Percentiles rank a stretch among this genome's conserved stretches.
Evolutionary conservation across 495 filamentous ascomycete species (phyloP).

Genomic region (Usnea hakonensis): DNA sequence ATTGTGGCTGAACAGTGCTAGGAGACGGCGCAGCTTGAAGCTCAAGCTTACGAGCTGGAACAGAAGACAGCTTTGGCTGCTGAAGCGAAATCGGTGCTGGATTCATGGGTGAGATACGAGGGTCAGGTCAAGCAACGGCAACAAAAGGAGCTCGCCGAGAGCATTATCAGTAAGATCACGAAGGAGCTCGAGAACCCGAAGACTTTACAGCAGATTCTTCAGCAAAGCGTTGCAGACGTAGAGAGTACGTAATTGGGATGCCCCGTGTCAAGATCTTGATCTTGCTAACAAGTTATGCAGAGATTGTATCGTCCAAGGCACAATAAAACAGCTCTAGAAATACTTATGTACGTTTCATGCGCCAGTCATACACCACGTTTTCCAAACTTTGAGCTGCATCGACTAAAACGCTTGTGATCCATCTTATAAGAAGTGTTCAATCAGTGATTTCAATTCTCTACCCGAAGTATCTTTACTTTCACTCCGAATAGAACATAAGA

Average conservation of each 20-base stretch:
- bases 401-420: not conserved
- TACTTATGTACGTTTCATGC: no score
- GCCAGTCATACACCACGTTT: not conserved
- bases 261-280: not conserved
- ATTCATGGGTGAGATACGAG: conserved; percentile 98
- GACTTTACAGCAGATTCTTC: conserved; percentile 86
- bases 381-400: not conserved
- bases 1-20: conserved; percentile 31
- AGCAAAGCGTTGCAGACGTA: conserved; percentile 89
- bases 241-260: conserved; percentile 65
- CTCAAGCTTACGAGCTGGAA: conserved; percentile 92
- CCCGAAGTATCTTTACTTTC: not conserved
- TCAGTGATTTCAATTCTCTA: not conserved
- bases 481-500: no score
- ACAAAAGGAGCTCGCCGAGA: conserved; percentile 89
- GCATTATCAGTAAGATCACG: conserved; percentile 88
- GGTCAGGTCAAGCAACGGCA: conserved; percentile 96
- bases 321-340: conserved; percentile 33
- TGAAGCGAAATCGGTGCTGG: conserved; percentile 91
- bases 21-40: conserved; percentile 96
- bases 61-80: conserved; percentile 80
- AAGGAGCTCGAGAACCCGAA: conserved; percentile 98
- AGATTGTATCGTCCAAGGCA: conserved; percentile 48
- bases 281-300: conserved; percentile 32
- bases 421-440: not conserved